Evolutionary conservation across 192 early-diverging fungal species (phyloP).

Genomic region (Umbelopsis sp.): DNA sequence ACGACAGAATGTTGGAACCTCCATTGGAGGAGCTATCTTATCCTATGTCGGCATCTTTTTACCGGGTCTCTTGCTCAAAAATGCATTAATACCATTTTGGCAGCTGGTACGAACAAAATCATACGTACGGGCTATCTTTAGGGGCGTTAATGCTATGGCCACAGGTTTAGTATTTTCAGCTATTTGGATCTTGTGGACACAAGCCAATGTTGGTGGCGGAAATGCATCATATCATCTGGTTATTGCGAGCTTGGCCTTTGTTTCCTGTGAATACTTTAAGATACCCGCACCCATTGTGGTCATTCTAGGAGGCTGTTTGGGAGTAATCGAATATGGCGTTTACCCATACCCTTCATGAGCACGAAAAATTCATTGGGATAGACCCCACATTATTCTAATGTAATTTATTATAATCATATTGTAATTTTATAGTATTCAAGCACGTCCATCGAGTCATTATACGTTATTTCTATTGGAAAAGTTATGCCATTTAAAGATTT

Average conservation of each 20-base stretch:
- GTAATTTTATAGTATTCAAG: background rate
- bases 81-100: conserved; percentile 68
- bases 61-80: conserved; percentile 61
- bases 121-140: conserved; percentile 48
- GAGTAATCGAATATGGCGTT: conserved; percentile 30
- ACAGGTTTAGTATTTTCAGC: conserved; percentile 66
- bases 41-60: conserved; percentile 60
- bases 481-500: no score
- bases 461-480: no score
- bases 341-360: background rate
- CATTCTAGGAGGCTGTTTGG: conserved; percentile 40
- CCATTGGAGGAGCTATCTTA: conserved; percentile 52
- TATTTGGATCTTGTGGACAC: conserved; percentile 54
- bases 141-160: conserved; percentile 65
- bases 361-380: background rate
- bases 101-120: conserved; percentile 42
- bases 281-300: conserved; percentile 37
- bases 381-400: background rate
- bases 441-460: no score
- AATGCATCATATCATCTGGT: conserved; percentile 33
- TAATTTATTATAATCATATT: background rate
- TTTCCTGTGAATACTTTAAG: conserved; percentile 31
- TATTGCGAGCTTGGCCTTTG: conserved; percentile 39
- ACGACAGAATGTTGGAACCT: conserved; percentile 30
- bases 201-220: conserved; percentile 31